Conservation (phyloP, 805 yeast genomes). For the Pichia cabralensis region DNA sequence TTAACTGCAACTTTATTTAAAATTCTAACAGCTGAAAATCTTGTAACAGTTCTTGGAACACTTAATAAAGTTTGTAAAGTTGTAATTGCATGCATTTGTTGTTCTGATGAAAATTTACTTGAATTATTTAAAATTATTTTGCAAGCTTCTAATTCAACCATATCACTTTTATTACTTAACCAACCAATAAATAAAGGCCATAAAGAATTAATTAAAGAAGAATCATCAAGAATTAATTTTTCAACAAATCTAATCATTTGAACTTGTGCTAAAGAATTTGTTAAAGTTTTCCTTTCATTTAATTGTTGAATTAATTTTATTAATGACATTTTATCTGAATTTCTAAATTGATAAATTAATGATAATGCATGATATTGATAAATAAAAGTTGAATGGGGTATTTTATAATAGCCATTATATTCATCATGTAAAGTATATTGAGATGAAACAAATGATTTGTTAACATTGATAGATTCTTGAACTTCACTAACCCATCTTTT, state of each 20-base stretch:
- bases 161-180: conserved; percentile 72
- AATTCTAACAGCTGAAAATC: conserved; percentile 89
- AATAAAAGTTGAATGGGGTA: conserved; percentile 66
- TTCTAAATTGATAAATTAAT: conserved; percentile 74
- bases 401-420: conserved; percentile 42
- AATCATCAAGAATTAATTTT: conserved; percentile 62
- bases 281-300: conserved; percentile 46
- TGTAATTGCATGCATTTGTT: conserved; percentile 59
- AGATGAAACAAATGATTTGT: conserved; percentile 40
- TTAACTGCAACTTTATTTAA: conserved; percentile 76
- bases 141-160: conserved; percentile 88
- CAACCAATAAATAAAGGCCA: conserved; percentile 58
- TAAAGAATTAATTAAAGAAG: conserved; percentile 47
- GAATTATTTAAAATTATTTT: conserved; percentile 54
- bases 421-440: conserved; percentile 47
- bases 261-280: conserved; percentile 73
- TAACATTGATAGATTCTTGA: conserved; percentile 73
- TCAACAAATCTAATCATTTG: conserved; percentile 78
- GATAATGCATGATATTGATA: conserved; percentile 96
- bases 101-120: conserved; percentile 44
- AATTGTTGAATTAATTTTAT: conserved; percentile 81
- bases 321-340: conserved; percentile 89
- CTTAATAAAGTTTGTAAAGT: conserved; percentile 67
- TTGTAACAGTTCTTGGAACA: conserved; percentile 83
- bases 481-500: conserved; percentile 92